Percentiles rank a stretch among this genome's conserved stretches.
These are phyloP conservation scores for Colletotrichum eremochloae DNA, from an alignment of 2,329 filamentous ascomycete species.

Conservation along the genomic window DNA sequence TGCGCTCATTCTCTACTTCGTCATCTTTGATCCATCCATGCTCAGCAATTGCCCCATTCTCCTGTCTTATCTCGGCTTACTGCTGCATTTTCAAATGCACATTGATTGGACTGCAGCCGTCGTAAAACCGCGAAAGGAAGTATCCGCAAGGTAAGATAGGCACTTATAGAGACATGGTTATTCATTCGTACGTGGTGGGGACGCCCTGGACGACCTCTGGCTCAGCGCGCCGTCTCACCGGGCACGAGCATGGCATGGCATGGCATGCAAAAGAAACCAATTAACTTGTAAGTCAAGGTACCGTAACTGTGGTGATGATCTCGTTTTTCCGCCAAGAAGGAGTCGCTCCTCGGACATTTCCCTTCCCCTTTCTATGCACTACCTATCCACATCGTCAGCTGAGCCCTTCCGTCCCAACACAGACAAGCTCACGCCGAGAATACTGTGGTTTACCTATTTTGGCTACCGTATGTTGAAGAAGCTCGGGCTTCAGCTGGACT, in stretches of 20 bases:
- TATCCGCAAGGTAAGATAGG: neutral
- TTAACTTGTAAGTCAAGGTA: no score
- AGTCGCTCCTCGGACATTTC: conserved; percentile 14
- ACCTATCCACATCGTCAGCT: neutral
- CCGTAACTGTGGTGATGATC: conserved; percentile 8
- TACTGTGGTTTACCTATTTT: neutral
- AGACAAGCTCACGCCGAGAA: conserved; percentile 27
- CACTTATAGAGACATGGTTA: neutral
- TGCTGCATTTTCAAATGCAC: neutral
- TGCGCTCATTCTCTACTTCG: neutral
- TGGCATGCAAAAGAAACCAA: neutral
- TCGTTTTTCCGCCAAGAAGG: neutral
- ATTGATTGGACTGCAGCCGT: neutral
- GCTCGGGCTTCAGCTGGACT: conserved; percentile 2
- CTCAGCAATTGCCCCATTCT: neutral
- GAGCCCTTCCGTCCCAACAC: neutral
- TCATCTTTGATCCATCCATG: neutral
- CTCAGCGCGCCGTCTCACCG: neutral
- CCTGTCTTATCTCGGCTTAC: neutral
- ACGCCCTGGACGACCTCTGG: neutral
- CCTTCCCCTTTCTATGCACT: conserved; percentile 7
- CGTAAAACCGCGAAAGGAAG: conserved; percentile 1
- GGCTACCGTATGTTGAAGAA: neutral
- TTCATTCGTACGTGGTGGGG: neutral
- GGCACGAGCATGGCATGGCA: neutral